Evolutionary conservation across 2,329 filamentous ascomycete species (phyloP).

Genomic region (Paracoccidioides lutzii): DNA sequence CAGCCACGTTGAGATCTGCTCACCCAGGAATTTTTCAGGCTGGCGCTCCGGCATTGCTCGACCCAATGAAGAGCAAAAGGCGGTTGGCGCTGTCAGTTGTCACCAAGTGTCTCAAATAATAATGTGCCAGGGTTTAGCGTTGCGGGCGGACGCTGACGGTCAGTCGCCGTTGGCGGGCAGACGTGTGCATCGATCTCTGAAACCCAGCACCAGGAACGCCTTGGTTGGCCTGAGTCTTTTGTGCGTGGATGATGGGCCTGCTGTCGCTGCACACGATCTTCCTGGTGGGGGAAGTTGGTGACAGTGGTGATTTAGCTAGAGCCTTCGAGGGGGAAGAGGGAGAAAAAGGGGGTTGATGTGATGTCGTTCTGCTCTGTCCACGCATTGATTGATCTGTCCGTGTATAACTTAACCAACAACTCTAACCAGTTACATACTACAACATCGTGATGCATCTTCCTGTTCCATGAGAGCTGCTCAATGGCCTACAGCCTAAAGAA

Average conservation of each 20-base stretch:
- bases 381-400: neutral
- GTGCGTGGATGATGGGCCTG: neutral
- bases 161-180: neutral
- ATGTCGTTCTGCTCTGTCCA: neutral
- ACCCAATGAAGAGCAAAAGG: neutral
- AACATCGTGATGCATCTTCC: neutral
- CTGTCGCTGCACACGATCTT: neutral
- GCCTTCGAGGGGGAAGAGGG: too few relatives aligned
- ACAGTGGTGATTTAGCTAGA: neutral
- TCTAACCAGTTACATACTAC: neutral
- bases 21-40: neutral
- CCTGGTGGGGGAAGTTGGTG: neutral
- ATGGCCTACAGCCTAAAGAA: neutral
- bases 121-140: neutral
- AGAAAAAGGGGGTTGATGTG: too few relatives aligned
- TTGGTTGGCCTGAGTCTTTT: neutral
- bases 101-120: constrained; percentile 1
- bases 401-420: neutral
- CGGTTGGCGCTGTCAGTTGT: neutral
- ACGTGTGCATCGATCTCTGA: neutral
- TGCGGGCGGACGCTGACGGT: neutral
- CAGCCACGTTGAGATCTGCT: constrained; percentile 3
- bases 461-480: neutral
- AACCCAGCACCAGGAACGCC: neutral
- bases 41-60: neutral